Evolutionary conservation across 2,329 filamentous ascomycete species (phyloP), one percentile per base, ranked within the genome.

Genomic region (Ceratocystis ficicola): DNA sequence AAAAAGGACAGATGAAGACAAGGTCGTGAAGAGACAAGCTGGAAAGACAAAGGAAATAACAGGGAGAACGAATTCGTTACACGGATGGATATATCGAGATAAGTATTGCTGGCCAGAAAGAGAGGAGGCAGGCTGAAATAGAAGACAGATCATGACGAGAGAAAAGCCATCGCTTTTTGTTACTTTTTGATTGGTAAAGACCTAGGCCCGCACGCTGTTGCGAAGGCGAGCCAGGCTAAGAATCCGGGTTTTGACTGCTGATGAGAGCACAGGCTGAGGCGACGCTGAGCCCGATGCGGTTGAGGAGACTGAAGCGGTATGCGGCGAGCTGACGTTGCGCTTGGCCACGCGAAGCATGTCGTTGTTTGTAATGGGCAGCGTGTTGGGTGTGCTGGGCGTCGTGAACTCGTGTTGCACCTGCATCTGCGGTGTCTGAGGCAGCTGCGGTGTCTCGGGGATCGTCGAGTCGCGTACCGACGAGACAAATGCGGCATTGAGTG

Each of bases 261-360:
- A 68, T n/a, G 68, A 44, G 10, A 69, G 25, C 17, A 57, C 52
- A 8, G 52, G 52, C 52, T 57, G 52, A 5, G 52, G 52, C 10
- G 52, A 57, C 10, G 52, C 52, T 10, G 52, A 57, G 25, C 50
- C 25, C 10, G 66, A 65, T 48, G 63, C 50, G 30, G 57, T 28
- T 15, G 68, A 68, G 8, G 73, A 71, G 10, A 36, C 32, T 36
- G 32, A 36, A 7, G 63, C 65, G 3, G 22, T 28, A 28, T 57
- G 25, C 17, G 71, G 70, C n/a, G 69, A 69, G 52, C 67, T 67
- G 46, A 75, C 74, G 67, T 75, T 79, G 71, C 77, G 78, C 71
- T 76, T 77, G 46, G 78, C 75, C 0, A 74, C 72, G 69, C 71
- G 74, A 52, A 81, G 74, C 55, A 81, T 72, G 52, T 81, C 78